phyloP scores from a whole-genome alignment of 2,329 filamentous ascomycete genomes.

The Colletotrichum viniferum region DNA sequence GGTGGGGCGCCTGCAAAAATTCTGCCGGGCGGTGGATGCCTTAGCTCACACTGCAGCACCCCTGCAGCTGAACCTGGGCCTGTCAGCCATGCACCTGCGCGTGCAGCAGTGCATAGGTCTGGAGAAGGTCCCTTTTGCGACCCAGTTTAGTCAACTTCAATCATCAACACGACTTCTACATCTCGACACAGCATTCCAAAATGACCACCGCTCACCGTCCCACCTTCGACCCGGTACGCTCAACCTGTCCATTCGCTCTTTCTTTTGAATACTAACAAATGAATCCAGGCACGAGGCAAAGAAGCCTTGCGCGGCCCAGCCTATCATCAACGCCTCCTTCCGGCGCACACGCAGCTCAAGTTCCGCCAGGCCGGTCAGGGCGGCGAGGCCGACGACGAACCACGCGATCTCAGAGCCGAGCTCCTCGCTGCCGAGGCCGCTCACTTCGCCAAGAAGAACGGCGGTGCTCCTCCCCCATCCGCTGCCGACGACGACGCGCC shows the following conservation, averaged over 20 bases:
- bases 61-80: neutral
- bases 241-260: neutral
- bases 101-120: neutral
- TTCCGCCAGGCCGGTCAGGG: slow-evolving; percentile 87
- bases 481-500: slow-evolving; percentile 47
- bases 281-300: slow-evolving; percentile 80
- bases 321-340: slow-evolving; percentile 94
- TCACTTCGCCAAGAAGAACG: slow-evolving; percentile 85
- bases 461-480: slow-evolving; percentile 51
- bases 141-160: neutral
- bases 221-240: slow-evolving; percentile 90
- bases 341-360: slow-evolving; percentile 93
- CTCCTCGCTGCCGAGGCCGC: slow-evolving; percentile 86
- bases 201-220: slow-evolving; percentile 81
- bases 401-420: slow-evolving; percentile 85
- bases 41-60: neutral
- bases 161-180: neutral
- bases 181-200: neutral
- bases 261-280: neutral
- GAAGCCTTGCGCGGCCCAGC: slow-evolving; percentile 91
- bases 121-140: neutral
- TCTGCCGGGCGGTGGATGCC: slow-evolving; percentile 55
- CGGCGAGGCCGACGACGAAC: slow-evolving; percentile 71
- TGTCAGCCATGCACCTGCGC: neutral
- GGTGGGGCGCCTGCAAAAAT: slow-evolving; percentile 34